phyloP scores from a whole-genome alignment of 257 asterid species.

The Solanum piurae region DNA sequence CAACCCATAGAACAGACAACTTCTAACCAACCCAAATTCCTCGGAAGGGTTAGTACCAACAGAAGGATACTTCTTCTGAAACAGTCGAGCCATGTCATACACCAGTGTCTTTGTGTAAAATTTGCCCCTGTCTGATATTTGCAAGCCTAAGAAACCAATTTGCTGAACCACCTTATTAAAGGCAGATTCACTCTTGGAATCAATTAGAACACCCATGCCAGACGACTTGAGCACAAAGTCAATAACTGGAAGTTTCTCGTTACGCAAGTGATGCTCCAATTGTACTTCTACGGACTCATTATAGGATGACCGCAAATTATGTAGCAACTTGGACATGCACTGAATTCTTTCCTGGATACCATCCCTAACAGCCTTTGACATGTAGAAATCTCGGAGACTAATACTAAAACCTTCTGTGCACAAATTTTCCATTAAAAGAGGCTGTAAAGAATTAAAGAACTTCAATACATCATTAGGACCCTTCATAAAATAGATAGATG shows the following conservation, averaged over 20 bases:
- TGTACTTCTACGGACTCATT: constrained; percentile 54
- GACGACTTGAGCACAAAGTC: constrained; percentile 55
- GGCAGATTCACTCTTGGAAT: constrained; percentile 89
- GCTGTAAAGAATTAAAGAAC: constrained; percentile 70
- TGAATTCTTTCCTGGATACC: constrained; percentile 40
- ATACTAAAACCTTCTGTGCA: constrained; percentile 69
- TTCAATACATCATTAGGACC: constrained; percentile 73
- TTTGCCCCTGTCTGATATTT: constrained; percentile 60
- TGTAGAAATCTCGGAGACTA: constrained; percentile 57
- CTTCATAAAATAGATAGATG: constrained; percentile 70
- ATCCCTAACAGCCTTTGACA: constrained; percentile 39
- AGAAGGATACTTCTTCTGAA: constrained; percentile 58
- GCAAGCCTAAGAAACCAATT: constrained; percentile 78
- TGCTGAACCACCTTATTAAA: constrained; percentile 88
- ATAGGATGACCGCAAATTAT: constrained; percentile 33
- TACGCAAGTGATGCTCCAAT: constrained; percentile 52
- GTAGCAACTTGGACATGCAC: constrained; percentile 33
- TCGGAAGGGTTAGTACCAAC: constrained; percentile 46
- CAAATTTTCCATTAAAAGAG: constrained; percentile 76
- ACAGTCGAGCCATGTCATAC: constrained; percentile 53
- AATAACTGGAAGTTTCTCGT: constrained; percentile 45
- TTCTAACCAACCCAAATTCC: constrained; percentile 67
- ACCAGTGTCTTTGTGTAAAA: constrained; percentile 64
- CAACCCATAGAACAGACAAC: constrained; percentile 78
- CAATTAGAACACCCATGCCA: constrained; percentile 57